These are phyloP conservation scores for Evernia prunastri DNA, from an alignment of 495 filamentous ascomycete species.

Conservation along the genomic window DNA sequence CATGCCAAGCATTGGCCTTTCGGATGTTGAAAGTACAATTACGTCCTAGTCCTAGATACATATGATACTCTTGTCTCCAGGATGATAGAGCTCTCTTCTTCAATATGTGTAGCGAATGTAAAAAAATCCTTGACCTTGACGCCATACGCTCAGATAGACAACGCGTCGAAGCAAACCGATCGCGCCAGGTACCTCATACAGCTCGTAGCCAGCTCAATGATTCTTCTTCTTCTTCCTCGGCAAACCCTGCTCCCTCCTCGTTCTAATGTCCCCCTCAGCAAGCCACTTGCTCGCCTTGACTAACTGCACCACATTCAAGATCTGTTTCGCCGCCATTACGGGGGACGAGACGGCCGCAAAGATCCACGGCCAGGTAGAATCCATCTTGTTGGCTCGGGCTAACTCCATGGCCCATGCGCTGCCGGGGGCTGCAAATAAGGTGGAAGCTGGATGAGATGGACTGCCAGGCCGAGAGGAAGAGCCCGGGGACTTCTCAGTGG, in stretches of 20 bases:
- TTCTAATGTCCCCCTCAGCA: constrained; percentile 72
- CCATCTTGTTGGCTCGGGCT: constrained; percentile 91
- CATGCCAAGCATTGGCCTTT: neutral
- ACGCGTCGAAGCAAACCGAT: neutral
- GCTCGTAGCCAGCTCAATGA: neutral
- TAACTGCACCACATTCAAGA: constrained; percentile 89
- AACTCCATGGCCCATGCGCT: constrained; percentile 87
- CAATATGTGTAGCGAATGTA: neutral
- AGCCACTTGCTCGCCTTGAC: constrained; percentile 90
- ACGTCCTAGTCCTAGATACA: neutral
- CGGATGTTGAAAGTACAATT: neutral
- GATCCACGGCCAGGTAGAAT: constrained; percentile 77
- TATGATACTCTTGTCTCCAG: neutral
- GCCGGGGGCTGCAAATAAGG: constrained; percentile 75
- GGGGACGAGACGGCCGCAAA: constrained; percentile 75
- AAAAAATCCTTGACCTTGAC: neutral
- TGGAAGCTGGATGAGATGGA: constrained; percentile 57
- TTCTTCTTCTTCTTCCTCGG: constrained; percentile 36
- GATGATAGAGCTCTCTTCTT: neutral
- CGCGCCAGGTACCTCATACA: neutral
- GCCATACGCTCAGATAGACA: neutral
- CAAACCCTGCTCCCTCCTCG: constrained; percentile 47
- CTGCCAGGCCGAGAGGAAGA: constrained; percentile 56
- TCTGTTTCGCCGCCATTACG: constrained; percentile 85
- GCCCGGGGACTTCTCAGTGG: constrained; percentile 39